Evolutionary conservation across 2,329 filamentous ascomycete genomes (phyloP).

Genomic region (Botrytis byssoidea): DNA sequence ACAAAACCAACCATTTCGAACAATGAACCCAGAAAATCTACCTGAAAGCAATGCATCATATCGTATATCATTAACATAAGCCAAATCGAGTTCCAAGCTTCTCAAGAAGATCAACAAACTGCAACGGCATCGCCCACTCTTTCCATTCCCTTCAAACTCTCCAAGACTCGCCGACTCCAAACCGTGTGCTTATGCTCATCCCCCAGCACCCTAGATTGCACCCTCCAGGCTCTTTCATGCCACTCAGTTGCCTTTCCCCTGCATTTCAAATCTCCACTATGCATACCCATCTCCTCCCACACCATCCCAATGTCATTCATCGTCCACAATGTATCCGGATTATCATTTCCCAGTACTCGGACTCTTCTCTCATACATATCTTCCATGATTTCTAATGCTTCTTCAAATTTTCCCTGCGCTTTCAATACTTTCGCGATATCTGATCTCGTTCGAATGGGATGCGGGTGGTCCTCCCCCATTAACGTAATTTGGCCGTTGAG

Average conservation of each 20-base stretch:
- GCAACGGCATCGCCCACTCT: neutral
- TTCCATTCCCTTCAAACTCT: neutral
- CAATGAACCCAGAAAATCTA: too few species aligned
- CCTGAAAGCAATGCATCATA: too few species aligned
- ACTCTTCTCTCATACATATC: conserved; percentile 11
- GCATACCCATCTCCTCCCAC: conserved; percentile 1
- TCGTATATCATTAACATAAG: too few species aligned
- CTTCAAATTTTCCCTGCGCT: neutral
- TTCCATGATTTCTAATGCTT: conserved; percentile 15
- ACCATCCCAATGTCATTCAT: conserved; percentile 16
- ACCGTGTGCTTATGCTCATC: neutral
- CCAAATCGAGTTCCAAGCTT: accelerated
- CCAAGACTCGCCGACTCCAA: neutral
- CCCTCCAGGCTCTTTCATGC: neutral
- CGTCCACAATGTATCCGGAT: conserved; percentile 19
- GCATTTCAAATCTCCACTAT: neutral
- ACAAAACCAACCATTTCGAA: neutral
- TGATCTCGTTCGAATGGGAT: conserved; percentile 1
- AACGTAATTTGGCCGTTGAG: neutral
- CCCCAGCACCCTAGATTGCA: neutral
- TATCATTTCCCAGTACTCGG: neutral
- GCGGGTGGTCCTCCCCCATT: conserved; percentile 15
- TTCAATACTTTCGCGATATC: conserved; percentile 12
- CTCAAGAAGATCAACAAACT: accelerated
- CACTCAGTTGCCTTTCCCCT: neutral